phyloP scores from a whole-genome alignment of 306 rosid species.

The Vigna radiata region DNA sequence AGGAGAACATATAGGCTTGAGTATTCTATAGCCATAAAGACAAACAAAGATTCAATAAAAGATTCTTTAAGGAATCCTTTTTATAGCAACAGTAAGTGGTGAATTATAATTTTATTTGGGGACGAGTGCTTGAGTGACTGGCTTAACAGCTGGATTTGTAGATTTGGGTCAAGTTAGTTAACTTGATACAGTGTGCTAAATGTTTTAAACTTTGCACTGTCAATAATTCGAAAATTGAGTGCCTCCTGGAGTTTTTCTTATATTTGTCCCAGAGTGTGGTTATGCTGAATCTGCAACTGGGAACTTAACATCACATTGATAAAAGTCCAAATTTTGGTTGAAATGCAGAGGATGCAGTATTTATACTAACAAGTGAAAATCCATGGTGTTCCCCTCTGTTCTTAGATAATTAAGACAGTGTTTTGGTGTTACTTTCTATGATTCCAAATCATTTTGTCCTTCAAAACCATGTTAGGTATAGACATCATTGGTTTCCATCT shows the following conservation, averaged over 20 bases:
- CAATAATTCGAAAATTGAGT: background rate
- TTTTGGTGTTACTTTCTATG: background rate
- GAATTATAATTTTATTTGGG: background rate
- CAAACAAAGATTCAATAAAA: background rate
- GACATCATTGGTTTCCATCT: background rate
- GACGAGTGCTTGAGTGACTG: conserved; percentile 8
- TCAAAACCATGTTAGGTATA: background rate
- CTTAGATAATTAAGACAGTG: background rate
- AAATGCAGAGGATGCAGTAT: background rate
- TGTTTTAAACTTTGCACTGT: background rate
- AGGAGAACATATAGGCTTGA: background rate
- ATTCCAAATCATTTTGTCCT: background rate
- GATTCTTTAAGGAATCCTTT: conserved; percentile 17
- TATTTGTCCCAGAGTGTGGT: background rate
- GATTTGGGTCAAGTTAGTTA: background rate
- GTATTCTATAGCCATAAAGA: background rate
- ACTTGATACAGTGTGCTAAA: background rate
- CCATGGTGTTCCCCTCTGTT: background rate
- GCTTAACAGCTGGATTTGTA: background rate
- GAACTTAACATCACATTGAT: background rate
- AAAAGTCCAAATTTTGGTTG: background rate
- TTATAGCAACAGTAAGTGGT: background rate
- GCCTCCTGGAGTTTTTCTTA: conserved; percentile 8
- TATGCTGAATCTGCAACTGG: background rate
- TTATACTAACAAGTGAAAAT: background rate